Evolutionary conservation across 805 yeast species (phyloP).

Genomic region (Sugiyamaella qingdaonensis): DNA sequence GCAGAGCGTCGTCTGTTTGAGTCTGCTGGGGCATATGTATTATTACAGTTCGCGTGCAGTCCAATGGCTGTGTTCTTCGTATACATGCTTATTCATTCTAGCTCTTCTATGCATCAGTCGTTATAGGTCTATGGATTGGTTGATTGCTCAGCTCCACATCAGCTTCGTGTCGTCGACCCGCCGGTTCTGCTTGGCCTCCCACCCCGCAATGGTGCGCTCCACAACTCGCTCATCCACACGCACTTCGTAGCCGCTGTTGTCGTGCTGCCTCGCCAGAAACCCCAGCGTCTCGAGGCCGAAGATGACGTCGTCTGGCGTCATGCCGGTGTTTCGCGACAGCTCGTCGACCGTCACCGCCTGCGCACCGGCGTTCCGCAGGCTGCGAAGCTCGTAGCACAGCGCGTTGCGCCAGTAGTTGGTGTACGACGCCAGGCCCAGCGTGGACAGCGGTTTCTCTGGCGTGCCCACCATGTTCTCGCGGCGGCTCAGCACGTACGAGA

Average conservation of each 20-base stretch:
- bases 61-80: too few species aligned
- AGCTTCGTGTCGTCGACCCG: constrained; percentile 49
- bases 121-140: too few species aligned
- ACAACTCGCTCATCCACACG: constrained; percentile 46
- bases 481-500: constrained; percentile 74
- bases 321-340: constrained; percentile 69
- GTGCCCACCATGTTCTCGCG: constrained; percentile 80
- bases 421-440: constrained; percentile 79
- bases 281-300: constrained; percentile 78
- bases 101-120: too few species aligned
- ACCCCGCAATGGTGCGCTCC: constrained; percentile 40
- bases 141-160: constrained; percentile 56
- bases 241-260: constrained; percentile 48
- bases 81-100: too few species aligned
- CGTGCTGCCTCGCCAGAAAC: constrained; percentile 49
- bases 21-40: too few species aligned
- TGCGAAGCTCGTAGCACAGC: constrained; percentile 47
- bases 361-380: background rate
- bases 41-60: too few species aligned
- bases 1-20: too few species aligned
- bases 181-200: constrained; percentile 54
- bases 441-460: constrained; percentile 92
- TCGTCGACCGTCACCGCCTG: constrained; percentile 48
- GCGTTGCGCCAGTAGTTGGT: constrained; percentile 76
- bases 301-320: constrained; percentile 81